A percentile compares a stretch with the other conserved stretches of the same genome.
phyloP scores from a whole-genome alignment of 2,329 filamentous ascomycete genomes.

The Hymenoscyphus fructigenus region DNA sequence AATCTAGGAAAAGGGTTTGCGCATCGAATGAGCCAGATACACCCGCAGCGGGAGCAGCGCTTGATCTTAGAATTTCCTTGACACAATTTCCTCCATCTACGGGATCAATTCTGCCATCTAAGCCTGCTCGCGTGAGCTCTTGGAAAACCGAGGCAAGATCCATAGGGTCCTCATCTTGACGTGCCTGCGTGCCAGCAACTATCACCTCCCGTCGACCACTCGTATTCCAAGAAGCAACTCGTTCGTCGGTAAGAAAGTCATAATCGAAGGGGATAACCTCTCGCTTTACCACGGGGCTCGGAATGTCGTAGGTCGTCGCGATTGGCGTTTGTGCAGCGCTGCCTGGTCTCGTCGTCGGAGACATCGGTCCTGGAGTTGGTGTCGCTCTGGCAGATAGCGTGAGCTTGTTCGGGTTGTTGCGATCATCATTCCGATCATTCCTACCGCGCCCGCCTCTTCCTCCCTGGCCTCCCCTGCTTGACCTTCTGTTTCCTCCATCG shows the following conservation, averaged over 20 bases:
- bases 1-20: constrained; percentile 76
- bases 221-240: constrained; percentile 65
- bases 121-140: constrained; percentile 75
- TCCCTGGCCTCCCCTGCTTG: constrained; percentile 46
- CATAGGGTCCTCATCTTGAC: constrained; percentile 65
- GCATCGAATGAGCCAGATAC: constrained; percentile 57
- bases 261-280: constrained; percentile 59
- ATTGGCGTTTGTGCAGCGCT: constrained; percentile 34
- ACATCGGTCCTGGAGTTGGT: constrained; percentile 37
- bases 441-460: constrained; percentile 30
- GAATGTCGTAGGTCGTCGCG: constrained; percentile 26
- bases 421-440: constrained; percentile 31
- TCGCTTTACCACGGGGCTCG: constrained; percentile 34
- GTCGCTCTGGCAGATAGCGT: constrained; percentile 31
- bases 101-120: constrained; percentile 67
- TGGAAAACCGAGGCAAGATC: constrained; percentile 75
- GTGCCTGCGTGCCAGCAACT: constrained; percentile 61
- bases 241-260: constrained; percentile 70
- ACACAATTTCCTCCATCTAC: constrained; percentile 69
- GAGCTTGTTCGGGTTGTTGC: constrained; percentile 32
- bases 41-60: constrained; percentile 48
- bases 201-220: constrained; percentile 67
- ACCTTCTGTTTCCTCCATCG: constrained; percentile 46
- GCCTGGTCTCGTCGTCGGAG: constrained; percentile 33
- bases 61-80: constrained; percentile 68